These are phyloP conservation scores for Wickerhamiella hasegawae DNA, from an alignment of 805 yeast species.

Conservation along the genomic window DNA sequence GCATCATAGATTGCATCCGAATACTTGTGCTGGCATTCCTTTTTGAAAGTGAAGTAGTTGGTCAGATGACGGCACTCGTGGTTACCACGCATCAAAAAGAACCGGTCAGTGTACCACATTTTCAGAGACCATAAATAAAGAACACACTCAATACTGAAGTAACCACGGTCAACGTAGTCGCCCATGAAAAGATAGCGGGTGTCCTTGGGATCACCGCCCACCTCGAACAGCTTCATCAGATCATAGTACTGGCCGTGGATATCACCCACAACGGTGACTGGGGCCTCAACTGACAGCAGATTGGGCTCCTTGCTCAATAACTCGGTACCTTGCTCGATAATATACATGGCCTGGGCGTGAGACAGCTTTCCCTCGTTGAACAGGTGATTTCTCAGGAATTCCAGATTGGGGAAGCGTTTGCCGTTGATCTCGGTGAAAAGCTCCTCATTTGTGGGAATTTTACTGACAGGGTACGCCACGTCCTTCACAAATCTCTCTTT, in stretches of 20 bases:
- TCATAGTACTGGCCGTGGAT: constrained; percentile 94
- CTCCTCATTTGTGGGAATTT: constrained; percentile 49
- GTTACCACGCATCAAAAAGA: constrained; percentile 81
- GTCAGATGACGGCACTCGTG: constrained; percentile 92
- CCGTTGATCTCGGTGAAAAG: constrained; percentile 41
- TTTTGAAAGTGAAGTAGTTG: constrained; percentile 81
- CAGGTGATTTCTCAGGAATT: constrained; percentile 58
- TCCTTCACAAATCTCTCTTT: constrained; percentile 37
- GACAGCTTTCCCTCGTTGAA: constrained; percentile 64
- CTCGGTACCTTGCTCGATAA: constrained; percentile 48
- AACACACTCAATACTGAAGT: constrained; percentile 60
- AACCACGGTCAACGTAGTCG: constrained; percentile 91
- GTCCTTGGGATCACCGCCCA: constrained; percentile 73
- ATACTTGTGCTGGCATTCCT: constrained; percentile 81
- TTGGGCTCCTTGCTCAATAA: constrained; percentile 61
- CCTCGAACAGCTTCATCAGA: constrained; percentile 76
- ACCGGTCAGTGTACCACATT: constrained; percentile 52
- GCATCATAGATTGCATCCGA: constrained; percentile 42
- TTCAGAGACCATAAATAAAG: constrained; percentile 66
- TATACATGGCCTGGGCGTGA: constrained; percentile 52
- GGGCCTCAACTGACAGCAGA: constrained; percentile 68
- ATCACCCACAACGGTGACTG: constrained; percentile 93
- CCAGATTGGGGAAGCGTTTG: constrained; percentile 42
- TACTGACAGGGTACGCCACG: constrained; percentile 53
- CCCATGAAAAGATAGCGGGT: constrained; percentile 76